Evolutionary conservation across 2,329 filamentous ascomycete species (phyloP).

Genomic region (Pseudocercospora macadamiae): DNA sequence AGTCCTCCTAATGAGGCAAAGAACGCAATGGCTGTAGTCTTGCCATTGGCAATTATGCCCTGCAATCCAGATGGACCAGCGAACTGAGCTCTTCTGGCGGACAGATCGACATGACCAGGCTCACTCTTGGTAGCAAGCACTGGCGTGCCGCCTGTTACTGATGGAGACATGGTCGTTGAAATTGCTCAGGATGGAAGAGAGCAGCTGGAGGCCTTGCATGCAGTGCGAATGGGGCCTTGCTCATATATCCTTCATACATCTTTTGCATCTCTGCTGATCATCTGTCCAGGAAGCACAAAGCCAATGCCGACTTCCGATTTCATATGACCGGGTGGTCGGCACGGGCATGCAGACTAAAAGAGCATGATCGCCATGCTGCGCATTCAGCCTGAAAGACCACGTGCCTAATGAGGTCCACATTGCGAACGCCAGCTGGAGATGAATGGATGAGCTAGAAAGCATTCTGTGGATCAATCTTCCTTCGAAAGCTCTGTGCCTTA

Average conservation of each 20-base stretch:
- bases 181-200: background rate
- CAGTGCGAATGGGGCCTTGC: background rate
- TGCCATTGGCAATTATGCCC: constrained; percentile 29
- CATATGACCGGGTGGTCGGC: background rate
- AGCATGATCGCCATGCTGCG: background rate
- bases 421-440: background rate
- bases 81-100: constrained; percentile 27
- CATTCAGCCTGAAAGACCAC: background rate
- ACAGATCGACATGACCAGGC: constrained; percentile 13
- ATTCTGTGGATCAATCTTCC: background rate
- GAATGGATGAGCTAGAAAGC: background rate
- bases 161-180: background rate
- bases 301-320: background rate
- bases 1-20: constrained; percentile 57
- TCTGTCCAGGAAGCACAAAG: background rate
- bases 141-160: background rate
- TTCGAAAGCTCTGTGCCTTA: background rate
- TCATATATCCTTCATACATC: background rate
- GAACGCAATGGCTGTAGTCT: constrained; percentile 46
- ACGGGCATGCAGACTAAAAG: background rate
- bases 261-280: no score
- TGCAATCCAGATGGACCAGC: constrained; percentile 30
- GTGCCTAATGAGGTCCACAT: background rate
- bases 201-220: background rate
- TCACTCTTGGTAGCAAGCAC: background rate